Percentiles rank a stretch among this genome's conserved stretches.
Conservation (phyloP, 2,329 filamentous ascomycete genomes). For the Diaporthe citrichinensis region DNA sequence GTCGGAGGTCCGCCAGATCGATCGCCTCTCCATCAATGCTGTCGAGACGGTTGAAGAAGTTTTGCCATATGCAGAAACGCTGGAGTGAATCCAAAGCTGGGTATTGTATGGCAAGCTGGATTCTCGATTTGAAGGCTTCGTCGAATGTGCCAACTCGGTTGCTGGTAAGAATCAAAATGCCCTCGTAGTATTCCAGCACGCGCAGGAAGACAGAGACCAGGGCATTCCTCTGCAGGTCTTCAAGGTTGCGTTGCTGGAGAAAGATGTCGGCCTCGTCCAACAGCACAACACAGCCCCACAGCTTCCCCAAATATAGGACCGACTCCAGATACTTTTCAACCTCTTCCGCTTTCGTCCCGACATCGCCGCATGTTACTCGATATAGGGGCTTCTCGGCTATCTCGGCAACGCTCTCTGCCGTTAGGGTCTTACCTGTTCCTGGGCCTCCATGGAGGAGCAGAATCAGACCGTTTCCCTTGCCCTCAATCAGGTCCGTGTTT, state of each 20-base stretch:
- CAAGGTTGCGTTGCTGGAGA: constrained; percentile 47
- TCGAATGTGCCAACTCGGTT: constrained; percentile 52
- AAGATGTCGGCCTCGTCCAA: constrained; percentile 55
- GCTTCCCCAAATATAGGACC: constrained; percentile 50
- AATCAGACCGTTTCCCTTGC: constrained; percentile 51
- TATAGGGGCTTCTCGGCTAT: constrained; percentile 50
- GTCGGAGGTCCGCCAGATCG: constrained; percentile 11
- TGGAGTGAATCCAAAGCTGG: constrained; percentile 39
- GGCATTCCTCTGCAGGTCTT: constrained; percentile 49
- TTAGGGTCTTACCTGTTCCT: constrained; percentile 52
- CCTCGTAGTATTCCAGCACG: constrained; percentile 48
- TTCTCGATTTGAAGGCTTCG: constrained; percentile 51
- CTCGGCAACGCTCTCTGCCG: constrained; percentile 52
- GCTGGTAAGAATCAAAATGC: constrained; percentile 51
- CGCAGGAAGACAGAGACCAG: constrained; percentile 52
- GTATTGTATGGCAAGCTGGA: constrained; percentile 49
- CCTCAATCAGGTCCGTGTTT: constrained; percentile 49
- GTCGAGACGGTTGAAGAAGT: constrained; percentile 45
- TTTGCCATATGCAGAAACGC: constrained; percentile 46
- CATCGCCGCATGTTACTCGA: constrained; percentile 51
- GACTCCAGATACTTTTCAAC: constrained; percentile 52
- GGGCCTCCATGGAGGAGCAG: constrained; percentile 51
- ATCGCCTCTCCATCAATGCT: constrained; percentile 19
- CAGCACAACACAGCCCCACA: constrained; percentile 51
- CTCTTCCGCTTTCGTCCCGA: constrained; percentile 49